Percentiles rank a stretch among this genome's conserved stretches.
Conservation (phyloP, 257 asterid genomes). For the Petrea volubilis region DNA sequence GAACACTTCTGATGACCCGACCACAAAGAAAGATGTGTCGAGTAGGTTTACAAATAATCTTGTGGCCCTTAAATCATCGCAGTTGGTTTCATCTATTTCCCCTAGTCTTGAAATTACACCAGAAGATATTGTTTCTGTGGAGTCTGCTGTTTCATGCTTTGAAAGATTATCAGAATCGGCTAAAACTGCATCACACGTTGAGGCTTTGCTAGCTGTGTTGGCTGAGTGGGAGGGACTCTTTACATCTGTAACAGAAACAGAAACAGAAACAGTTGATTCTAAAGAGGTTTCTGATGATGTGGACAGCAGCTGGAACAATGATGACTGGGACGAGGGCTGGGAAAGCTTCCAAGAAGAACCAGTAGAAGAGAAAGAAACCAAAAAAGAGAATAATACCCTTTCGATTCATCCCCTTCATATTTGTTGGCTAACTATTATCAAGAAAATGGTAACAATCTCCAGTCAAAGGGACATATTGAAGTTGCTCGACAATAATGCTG, state of each 20-base stretch:
- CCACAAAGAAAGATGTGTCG: constrained; percentile 40
- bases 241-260: constrained; percentile 25
- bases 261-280: constrained; percentile 34
- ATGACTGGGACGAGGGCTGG: constrained; percentile 99
- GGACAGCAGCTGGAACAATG: constrained; percentile 59
- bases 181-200: constrained; percentile 47
- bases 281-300: constrained; percentile 47
- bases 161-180: constrained; percentile 54
- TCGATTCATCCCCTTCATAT: constrained; percentile 72
- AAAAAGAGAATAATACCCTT: constrained; percentile 29
- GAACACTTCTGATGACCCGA: constrained; percentile 37
- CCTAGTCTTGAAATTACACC: constrained; percentile 63
- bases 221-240: constrained; percentile 89
- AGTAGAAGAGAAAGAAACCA: constrained; percentile 48
- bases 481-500: constrained; percentile 56
- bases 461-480: constrained; percentile 42
- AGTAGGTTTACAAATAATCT: constrained; percentile 62
- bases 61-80: constrained; percentile 89
- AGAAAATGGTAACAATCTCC: constrained; percentile 47
- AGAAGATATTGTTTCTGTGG: constrained; percentile 63
- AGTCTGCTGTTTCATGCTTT: constrained; percentile 85
- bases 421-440: constrained; percentile 68
- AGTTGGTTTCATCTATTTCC: constrained; percentile 65
- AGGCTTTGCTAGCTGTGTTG: constrained; percentile 60
- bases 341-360: constrained; percentile 90